Evolutionary conservation across 805 yeast genomes (phyloP), one percentile per base, ranked within the genome.

Genomic region (Lachancea meyersii): DNA sequence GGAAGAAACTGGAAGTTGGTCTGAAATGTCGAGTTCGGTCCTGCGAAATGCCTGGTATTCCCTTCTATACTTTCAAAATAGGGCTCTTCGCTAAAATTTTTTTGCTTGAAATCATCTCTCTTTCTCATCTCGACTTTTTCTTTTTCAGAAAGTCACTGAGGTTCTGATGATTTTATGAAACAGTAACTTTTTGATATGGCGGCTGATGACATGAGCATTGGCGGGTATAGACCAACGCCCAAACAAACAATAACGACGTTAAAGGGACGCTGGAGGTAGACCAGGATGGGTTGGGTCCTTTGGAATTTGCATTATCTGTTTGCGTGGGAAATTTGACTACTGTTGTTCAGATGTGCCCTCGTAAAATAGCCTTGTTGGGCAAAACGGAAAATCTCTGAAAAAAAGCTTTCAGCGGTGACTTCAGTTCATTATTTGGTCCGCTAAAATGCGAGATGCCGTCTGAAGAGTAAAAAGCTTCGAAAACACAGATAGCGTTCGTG

Each of bases 11-110:
- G 18, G 8, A 16, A 30, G 19, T 16, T 30, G 19, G 18, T 30
- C 6, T 30, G 19, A 30, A 16, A 24, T 23, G 20, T 17, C 38
- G 14, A 16, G 9, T 36, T 5, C 19, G 8, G 17, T 26, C 32
- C 20, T 28, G 7, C 8, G 19, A 10, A 14, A n/a, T 14, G 19
- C 26, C 16, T 27, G 40, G 11, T 27, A 17, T 36, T 36, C 40
- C 13, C 32, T 11, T 9, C 27, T 27, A 8, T 27, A 21, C 16
- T 18, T 38, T 30, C 31, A 38, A 41, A 40, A 35, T 27, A 41
- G 44, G 44, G 44, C 44, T 35, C 44, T 41, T 30, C 36, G 28
- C 43, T 27, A 35, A 41, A 41, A 33, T 35, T 41, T 41, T 40
- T 35, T 35, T 35, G 35, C 40, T 22, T 23, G 43, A 28, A 33